Evolutionary conservation across 805 yeast species (phyloP).

Genomic region (Phaffomyces thermotolerans): DNA sequence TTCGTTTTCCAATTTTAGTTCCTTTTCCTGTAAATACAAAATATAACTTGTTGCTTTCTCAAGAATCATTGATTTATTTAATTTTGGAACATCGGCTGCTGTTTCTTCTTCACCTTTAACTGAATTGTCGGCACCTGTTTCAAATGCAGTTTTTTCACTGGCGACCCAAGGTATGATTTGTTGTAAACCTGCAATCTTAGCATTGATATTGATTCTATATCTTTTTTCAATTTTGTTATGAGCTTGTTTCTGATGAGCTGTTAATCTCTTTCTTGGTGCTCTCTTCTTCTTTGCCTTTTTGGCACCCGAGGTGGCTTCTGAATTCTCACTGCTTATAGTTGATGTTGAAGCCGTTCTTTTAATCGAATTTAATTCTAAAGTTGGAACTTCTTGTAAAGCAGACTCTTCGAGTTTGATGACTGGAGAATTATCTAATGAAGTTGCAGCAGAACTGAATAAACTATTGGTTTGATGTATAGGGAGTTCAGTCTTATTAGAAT

Average conservation of each 20-base stretch:
- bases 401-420: constrained; percentile 23
- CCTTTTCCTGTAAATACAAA: constrained; percentile 43
- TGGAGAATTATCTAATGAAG: constrained; percentile 25
- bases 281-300: constrained; percentile 34
- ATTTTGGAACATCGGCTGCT: constrained; percentile 27
- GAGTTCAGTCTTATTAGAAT: constrained; percentile 2
- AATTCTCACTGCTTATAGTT: constrained; percentile 8
- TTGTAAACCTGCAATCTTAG: constrained; percentile 62
- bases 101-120: constrained; percentile 10
- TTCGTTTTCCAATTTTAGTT: constrained; percentile 30
- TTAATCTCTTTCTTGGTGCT: constrained; percentile 48
- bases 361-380: constrained; percentile 1
- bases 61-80: constrained; percentile 60
- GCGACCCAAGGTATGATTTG: constrained; percentile 64
- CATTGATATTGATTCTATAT: constrained; percentile 64
- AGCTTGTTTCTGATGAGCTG: constrained; percentile 57
- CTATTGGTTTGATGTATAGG: constrained; percentile 7
- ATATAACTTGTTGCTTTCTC: constrained; percentile 65
- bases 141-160: constrained; percentile 55
- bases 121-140: constrained; percentile 26
- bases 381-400: constrained; percentile 9
- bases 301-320: constrained; percentile 1
- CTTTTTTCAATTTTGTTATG: constrained; percentile 69
- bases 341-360: constrained; percentile 11
- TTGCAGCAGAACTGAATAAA: constrained; percentile 21